Evolutionary conservation across 257 asterid genomes (phyloP), one percentile per base, ranked within the genome.

Genomic region (Solanum boliviense): DNA sequence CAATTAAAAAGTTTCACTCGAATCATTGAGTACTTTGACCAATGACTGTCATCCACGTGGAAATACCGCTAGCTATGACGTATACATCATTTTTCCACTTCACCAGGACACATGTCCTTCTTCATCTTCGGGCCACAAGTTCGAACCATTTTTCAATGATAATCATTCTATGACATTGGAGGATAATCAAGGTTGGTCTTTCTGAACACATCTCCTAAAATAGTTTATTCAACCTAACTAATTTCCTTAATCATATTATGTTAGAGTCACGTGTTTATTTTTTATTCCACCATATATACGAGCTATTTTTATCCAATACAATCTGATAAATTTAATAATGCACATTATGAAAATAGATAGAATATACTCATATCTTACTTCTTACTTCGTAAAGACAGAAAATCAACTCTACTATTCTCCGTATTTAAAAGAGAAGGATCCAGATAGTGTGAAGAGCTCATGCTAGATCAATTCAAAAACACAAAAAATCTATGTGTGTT

Each of bases 131-230:
- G 1, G 1, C 1, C 29, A 1, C 25, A 10, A 23, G 6, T 23
- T 60, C 6, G 0, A 5, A 7, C 13, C 0, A 0, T 58, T 60
- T 60, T 8, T 0, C 1, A 3, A 9, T 21, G 70, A 60, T 2
- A 21, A 60, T 60, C 70, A 60, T 21, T 60, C 27, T 9, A 4
- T 10, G 29, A 9, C 70, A 1, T 8, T 9, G 7, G 27, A 60
- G 27, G 27, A 0, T 23, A 0, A 60, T 4, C 29, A 4, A 60
- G 29, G 4, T 39, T 4, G 13, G 27, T 23, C 29, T 21, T 23
- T 23, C 13, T 3, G 13, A 60, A 60, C 29, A 21, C 70, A 60
- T 60, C 31, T 23, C 25, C 15, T 1, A 23, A 0, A 25, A 56
- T 18, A 56, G 4, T 56, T 56, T 7, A 56, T 56, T 56, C 1